Conservation (phyloP, 306 rosid genomes). For the Ormosia emarginata region DNA sequence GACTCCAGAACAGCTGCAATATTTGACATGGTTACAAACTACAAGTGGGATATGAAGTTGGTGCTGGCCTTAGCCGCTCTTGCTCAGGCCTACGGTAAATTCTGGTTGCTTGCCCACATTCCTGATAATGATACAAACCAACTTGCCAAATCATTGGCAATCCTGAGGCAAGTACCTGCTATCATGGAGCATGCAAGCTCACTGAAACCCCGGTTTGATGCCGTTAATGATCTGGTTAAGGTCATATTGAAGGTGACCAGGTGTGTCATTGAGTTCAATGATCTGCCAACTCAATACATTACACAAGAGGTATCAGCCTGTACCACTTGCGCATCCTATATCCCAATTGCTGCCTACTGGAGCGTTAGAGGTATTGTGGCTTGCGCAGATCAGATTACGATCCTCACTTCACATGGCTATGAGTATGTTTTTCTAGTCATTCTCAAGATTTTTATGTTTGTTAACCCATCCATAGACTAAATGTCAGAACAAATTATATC, state of each 20-base stretch:
- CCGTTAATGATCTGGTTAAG: conserved; percentile 39
- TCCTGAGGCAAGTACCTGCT: conserved; percentile 44
- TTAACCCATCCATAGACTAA: neutral
- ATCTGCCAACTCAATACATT: conserved; percentile 36
- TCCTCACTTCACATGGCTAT: conserved; percentile 44
- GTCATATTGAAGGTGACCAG: conserved; percentile 41
- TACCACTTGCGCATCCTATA: conserved; percentile 23
- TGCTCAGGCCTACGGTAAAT: conserved; percentile 41
- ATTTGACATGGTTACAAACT: conserved; percentile 39
- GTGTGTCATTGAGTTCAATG: conserved; percentile 39
- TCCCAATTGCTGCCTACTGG: conserved; percentile 50
- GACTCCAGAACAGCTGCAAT: conserved; percentile 40
- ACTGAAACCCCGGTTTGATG: conserved; percentile 44
- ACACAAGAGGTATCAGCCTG: conserved; percentile 30
- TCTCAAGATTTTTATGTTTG: neutral
- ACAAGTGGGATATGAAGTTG: conserved; percentile 50
- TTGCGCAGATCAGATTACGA: conserved; percentile 42
- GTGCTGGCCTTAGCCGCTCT: conserved; percentile 48
- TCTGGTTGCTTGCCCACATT: conserved; percentile 49
- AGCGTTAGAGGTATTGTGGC: conserved; percentile 36
- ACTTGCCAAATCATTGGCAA: conserved; percentile 51
- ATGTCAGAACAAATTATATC: neutral
- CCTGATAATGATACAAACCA: conserved; percentile 36
- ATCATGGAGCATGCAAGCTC: conserved; percentile 34
- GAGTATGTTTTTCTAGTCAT: conserved; percentile 34